Evolutionary conservation across 2,329 filamentous ascomycete species (phyloP).

Genomic region (Leptographium procerum): DNA sequence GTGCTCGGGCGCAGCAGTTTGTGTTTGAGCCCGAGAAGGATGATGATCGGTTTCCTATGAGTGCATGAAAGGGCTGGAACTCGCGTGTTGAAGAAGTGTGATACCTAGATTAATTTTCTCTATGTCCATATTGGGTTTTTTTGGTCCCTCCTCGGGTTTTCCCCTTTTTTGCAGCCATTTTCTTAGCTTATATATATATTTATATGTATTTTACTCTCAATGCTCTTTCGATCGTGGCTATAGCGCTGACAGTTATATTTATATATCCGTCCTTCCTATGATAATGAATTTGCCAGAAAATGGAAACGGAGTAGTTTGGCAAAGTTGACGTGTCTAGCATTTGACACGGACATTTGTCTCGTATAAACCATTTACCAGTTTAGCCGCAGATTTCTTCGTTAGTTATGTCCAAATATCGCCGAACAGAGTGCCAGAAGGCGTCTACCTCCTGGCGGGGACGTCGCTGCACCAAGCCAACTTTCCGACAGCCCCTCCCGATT

Average conservation of each 20-base stretch:
- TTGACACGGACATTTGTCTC: neutral
- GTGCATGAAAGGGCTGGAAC: slow-evolving; percentile 12
- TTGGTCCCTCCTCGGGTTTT: neutral
- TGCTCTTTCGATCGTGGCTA: neutral
- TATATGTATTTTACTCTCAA: neutral
- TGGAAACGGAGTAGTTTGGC: neutral
- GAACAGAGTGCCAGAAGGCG: slow-evolving; percentile 4
- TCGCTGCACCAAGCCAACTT: neutral
- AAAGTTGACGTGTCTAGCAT: neutral
- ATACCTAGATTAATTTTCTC: slow-evolving; percentile 1
- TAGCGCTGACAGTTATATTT: no score
- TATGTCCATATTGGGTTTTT: neutral
- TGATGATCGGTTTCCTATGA: slow-evolving; percentile 16
- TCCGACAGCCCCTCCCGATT: neutral
- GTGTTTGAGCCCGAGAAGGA: slow-evolving; percentile 22
- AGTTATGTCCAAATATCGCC: slow-evolving; percentile 1
- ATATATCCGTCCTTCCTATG: no score
- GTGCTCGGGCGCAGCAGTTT: slow-evolving; percentile 19
- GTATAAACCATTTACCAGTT: neutral
- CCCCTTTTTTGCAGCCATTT: neutral
- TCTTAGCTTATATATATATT: neutral
- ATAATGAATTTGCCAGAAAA: neutral
- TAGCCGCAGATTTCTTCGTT: slow-evolving; percentile 2
- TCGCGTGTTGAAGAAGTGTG: neutral
- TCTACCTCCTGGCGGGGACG: neutral